Conservation (phyloP, 78 protist genomes). For the Bodo saltans region DNA sequence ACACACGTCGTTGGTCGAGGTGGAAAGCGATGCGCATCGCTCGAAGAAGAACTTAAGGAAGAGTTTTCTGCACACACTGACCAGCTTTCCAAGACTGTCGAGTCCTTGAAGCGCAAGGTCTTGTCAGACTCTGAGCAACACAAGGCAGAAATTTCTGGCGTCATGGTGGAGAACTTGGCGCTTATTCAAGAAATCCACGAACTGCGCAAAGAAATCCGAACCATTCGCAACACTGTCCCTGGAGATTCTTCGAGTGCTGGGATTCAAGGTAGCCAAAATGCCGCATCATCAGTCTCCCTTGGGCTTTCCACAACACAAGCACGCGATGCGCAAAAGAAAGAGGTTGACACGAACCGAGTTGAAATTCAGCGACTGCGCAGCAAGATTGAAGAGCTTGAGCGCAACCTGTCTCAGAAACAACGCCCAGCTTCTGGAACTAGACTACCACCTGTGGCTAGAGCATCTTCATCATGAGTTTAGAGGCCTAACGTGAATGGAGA, state of each 20-base stretch:
- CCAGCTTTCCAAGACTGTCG: conserved; percentile 52
- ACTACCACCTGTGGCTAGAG: too few relatives aligned
- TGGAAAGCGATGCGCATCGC: background rate
- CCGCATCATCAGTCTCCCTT: too few relatives aligned
- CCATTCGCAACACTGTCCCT: background rate
- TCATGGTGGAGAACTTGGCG: conserved; percentile 62
- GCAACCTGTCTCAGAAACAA: background rate
- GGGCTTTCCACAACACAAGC: too few relatives aligned
- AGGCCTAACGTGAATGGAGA: too few relatives aligned
- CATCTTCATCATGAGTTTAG: too few relatives aligned
- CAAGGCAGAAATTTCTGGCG: conserved; percentile 34
- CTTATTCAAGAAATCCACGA: conserved; percentile 57
- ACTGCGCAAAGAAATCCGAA: conserved; percentile 49
- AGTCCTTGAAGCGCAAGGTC: conserved; percentile 49
- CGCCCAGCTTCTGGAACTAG: too few relatives aligned
- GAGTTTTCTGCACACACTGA: conserved; percentile 61
- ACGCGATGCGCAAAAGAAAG: background rate
- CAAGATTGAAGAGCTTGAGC: conserved; percentile 12
- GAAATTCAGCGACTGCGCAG: conserved; percentile 8
- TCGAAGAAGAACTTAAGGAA: conserved; percentile 18
- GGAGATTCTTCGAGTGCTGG: too few relatives aligned
- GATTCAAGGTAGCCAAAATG: too few relatives aligned
- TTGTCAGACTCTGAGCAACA: conserved; percentile 42
- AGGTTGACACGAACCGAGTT: conserved; percentile 32
- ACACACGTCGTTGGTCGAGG: conserved; percentile 16